A percentile compares a stretch with the other conserved stretches of the same genome.
Conservation (phyloP, 495 filamentous ascomycete species). For the Aspergillus haitiensis region DNA sequence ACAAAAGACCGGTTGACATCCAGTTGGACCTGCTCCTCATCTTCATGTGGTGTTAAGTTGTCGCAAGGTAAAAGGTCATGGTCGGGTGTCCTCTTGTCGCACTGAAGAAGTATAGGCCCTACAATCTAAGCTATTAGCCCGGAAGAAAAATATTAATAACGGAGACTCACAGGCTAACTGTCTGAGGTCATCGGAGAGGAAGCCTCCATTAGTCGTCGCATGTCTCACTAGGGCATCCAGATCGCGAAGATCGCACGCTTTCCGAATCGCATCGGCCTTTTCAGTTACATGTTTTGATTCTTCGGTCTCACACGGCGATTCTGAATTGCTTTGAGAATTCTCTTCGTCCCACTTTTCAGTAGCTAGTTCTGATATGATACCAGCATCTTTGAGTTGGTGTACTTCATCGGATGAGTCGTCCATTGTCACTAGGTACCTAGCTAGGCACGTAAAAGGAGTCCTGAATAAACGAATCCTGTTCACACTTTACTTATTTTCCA, state of each 20-base stretch:
- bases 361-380: no score
- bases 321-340: constrained; percentile 7
- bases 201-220: constrained; percentile 71
- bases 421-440: no score
- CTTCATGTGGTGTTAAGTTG: constrained; percentile 64
- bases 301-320: constrained; percentile 5
- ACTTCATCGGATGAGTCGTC: no score
- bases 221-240: constrained; percentile 60
- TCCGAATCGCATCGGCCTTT: constrained; percentile 54
- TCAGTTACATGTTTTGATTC: constrained; percentile 16
- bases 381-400: no score
- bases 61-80: constrained; percentile 46
- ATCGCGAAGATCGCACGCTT: constrained; percentile 67
- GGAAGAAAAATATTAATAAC: background rate
- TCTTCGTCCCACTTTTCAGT: constrained; percentile 2
- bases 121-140: constrained; percentile 12
- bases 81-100: constrained; percentile 28
- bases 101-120: constrained; percentile 85
- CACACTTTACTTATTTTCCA: no score
- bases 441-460: no score
- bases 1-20: constrained; percentile 97
- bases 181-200: constrained; percentile 79
- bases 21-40: constrained; percentile 84
- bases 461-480: no score
- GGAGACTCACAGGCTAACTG: constrained; percentile 75